phyloP scores from a whole-genome alignment of 345 rosid species.

The Sisymbrium altissimum region DNA sequence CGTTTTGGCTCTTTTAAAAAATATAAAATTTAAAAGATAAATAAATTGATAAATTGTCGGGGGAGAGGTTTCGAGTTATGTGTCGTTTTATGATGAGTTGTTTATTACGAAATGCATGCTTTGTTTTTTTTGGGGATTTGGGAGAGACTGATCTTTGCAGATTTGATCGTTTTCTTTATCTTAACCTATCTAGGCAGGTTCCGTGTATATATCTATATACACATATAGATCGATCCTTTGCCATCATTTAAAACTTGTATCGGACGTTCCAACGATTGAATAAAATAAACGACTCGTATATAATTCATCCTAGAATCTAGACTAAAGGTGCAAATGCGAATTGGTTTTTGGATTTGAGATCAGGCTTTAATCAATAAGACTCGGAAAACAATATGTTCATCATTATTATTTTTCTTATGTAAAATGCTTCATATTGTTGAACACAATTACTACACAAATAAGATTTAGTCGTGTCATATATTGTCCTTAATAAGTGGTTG shows the following conservation, averaged over 20 bases:
- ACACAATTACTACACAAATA: background rate
- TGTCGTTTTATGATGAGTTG: constrained; percentile 36
- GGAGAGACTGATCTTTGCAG: constrained; percentile 34
- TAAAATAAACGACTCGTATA: background rate
- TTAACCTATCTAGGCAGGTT: constrained; percentile 1
- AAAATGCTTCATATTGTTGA: background rate
- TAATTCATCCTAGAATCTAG: background rate
- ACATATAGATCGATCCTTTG: background rate
- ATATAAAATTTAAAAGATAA: background rate
- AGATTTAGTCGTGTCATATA: background rate
- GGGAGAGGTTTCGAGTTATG: constrained; percentile 29
- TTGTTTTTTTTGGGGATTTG: constrained; percentile 35
- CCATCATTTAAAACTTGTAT: background rate
- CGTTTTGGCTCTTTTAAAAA: background rate
- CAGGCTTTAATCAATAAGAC: background rate
- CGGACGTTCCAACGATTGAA: background rate
- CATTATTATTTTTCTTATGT: no score
- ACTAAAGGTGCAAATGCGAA: background rate
- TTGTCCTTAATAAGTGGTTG: background rate
- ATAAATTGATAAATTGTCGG: constrained; percentile 23
- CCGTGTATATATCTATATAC: constrained; percentile 1
- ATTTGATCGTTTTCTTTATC: constrained; percentile 35
- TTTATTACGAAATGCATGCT: constrained; percentile 39
- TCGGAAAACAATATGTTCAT: background rate
- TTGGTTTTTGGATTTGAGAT: background rate